Base-by-base conservation (phyloP, 495 filamentous ascomycete genomes). In the Pseudomonodictys pantanalensis region DNA sequence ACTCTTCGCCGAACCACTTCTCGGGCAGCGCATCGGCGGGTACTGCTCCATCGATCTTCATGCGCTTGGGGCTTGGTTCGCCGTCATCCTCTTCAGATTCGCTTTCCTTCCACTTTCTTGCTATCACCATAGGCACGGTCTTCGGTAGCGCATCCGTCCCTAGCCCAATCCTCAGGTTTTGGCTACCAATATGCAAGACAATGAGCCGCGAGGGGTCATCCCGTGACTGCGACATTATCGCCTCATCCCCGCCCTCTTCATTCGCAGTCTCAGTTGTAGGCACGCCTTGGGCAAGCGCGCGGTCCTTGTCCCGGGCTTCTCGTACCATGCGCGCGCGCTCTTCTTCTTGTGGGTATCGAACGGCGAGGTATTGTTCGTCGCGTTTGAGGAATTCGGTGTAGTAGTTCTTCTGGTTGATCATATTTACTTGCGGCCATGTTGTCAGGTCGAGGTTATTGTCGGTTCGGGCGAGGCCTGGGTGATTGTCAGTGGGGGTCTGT, bases 361-460 rank as follows among this genome's bases (percentile, higher is more conserved):
- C 83, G 1, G 92, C 89, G 42, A 97, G 83, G 54, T 91, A 87
- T 76, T 98, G 93, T 63, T 98, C 93, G 73, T 98, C 93, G 66
- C 95, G 84, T 78, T 98, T 98, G 68, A 97, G 88, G 67, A 95
- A 98, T 66, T 98, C 93, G 33, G 93, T 98, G 68, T 98, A 98
- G 74, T 98, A 98, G 73, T 98, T 98, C 75, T 98, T 98, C 69
- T 98, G 93, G 69, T 98, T 98, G 71, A 98, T 98, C 68, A 91
- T 86, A 15, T 80, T 79, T 39, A 96, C 83, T 65, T 91, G 86
- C 18, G 93, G 95, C 93, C 93, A 98, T 73, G 81, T 92, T 23
- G 91, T 91, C 49, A 90, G 82, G 68, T 91, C 91, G 82, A 98
- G 91, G 70, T 92, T 91, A 79, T 98, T 98, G 77, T 98, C 93